Evolutionary conservation across 371 early-diverging fungal genomes (phyloP), one percentile per base, ranked within the genome.

Genomic region (Apophysomyces elegans): DNA sequence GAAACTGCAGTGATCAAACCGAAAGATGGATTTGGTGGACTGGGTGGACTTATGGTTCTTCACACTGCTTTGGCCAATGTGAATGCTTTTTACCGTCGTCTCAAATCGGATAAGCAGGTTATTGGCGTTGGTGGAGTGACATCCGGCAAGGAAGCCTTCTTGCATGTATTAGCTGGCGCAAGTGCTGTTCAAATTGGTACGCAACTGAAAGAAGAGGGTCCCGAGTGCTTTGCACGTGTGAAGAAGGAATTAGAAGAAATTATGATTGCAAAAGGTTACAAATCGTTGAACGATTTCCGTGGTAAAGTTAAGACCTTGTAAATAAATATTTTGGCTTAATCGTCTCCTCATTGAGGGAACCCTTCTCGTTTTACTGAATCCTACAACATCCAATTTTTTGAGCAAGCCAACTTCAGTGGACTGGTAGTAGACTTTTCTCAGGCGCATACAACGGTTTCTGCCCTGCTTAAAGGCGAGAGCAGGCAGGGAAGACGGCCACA

Each of bases 261-360:
- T 50, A 80, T 83, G 83, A 18, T 61, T 16, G 72, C 73, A 13
- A 83, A 83, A 72, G 79, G 77, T 11, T 83, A 83, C 54, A 74
- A 69, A 54, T 71, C 73, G 11, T 46, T 83, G 60, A 76, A 78
- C 18, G 80, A 83, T 58, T 83, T 83, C 77, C 75, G 80, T 68
- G 83, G 83, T 64, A 83, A 83, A 58, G 80, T 83, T 68, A 83
- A 80, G 65, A 82, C 83, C 14, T 68, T 79, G 70, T 82, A 82
- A 79, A n/a, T 37, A 50, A 35, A 16, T 56, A 41, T 26, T 26
- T 26, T 26, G 32, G 32, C 32, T 26, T 26, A 26, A 26, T 26
- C 32, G 32, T 26, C 2, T 26, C 32, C 32, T 26, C 32, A 26
- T 26, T 26, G 32, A 26, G 32, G 32, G 32, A 26, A 26, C 1